These are phyloP conservation scores for Agrocybe praecox DNA, from an alignment of 768 basidiomycete species.

Conservation along the genomic window DNA sequence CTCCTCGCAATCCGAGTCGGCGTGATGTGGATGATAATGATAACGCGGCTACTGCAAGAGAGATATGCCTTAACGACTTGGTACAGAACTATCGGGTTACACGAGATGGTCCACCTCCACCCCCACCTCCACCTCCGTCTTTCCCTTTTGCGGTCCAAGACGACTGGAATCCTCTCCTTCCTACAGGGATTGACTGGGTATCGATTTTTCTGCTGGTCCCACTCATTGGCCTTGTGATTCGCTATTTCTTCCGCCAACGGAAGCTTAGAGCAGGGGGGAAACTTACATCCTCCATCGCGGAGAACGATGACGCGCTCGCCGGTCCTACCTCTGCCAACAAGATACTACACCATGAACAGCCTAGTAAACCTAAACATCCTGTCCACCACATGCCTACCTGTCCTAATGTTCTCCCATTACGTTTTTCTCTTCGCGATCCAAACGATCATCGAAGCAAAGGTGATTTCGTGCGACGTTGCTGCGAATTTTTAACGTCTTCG, in stretches of 20 bases:
- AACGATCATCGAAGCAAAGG: neutral
- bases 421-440: neutral
- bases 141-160: neutral
- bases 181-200: neutral
- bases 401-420: neutral
- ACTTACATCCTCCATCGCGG: neutral
- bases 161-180: neutral
- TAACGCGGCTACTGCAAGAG: neutral
- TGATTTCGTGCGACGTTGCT: neutral
- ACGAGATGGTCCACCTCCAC: neutral
- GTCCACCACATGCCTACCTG: neutral
- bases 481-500: neutral
- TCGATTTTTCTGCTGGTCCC: neutral
- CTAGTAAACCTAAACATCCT: neutral
- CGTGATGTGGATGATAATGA: neutral
- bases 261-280: neutral
- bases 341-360: neutral
- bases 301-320: neutral
- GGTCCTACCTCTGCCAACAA: neutral
- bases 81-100: neutral
- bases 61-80: neutral
- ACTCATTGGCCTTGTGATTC: neutral
- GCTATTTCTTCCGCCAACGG: neutral
- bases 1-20: neutral
- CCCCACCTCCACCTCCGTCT: slow-evolving; percentile 2